These are phyloP conservation scores for Cladochytrium tenue DNA, from an alignment of 371 early-diverging fungal genomes.

Conservation along the genomic window DNA sequence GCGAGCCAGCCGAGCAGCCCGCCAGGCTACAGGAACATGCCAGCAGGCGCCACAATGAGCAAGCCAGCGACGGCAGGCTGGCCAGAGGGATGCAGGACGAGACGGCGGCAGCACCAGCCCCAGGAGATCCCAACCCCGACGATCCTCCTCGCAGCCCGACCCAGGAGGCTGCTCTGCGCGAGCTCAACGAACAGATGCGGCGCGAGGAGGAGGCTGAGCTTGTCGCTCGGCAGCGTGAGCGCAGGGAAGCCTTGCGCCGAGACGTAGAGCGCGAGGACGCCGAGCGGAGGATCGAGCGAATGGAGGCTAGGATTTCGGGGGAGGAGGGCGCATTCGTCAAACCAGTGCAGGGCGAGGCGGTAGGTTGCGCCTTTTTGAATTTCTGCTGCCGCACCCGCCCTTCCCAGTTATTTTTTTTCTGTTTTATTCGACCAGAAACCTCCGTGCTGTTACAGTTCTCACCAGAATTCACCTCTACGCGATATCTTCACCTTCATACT, in stretches of 20 bases:
- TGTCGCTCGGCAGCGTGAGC: constrained; percentile 2
- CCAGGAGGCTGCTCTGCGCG: no score
- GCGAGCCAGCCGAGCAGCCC: constrained; percentile 7
- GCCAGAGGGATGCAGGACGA: no score
- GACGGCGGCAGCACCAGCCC: no score
- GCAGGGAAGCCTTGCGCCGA: constrained; percentile 13
- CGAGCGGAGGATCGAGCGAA: constrained; percentile 16
- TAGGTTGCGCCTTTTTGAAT: background rate
- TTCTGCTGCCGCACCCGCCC: background rate
- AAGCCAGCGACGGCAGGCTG: no score
- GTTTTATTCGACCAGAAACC: no score
- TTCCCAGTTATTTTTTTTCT: background rate
- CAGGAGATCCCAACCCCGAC: no score
- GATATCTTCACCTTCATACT: background rate
- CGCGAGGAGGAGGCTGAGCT: constrained; percentile 8
- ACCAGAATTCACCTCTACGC: background rate
- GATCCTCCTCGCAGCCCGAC: no score
- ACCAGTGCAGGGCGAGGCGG: constrained; percentile 7
- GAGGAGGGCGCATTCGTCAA: constrained; percentile 1
- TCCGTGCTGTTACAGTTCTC: background rate
- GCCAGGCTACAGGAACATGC: background rate
- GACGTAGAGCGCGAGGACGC: constrained; percentile 21
- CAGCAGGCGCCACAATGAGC: background rate
- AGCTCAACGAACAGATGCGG: background rate
- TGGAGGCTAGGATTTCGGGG: constrained; percentile 14